Evolutionary conservation across 2,329 filamentous ascomycete species (phyloP), one percentile per base, ranked within the genome.

Genomic region (Sporothrix protearum): DNA sequence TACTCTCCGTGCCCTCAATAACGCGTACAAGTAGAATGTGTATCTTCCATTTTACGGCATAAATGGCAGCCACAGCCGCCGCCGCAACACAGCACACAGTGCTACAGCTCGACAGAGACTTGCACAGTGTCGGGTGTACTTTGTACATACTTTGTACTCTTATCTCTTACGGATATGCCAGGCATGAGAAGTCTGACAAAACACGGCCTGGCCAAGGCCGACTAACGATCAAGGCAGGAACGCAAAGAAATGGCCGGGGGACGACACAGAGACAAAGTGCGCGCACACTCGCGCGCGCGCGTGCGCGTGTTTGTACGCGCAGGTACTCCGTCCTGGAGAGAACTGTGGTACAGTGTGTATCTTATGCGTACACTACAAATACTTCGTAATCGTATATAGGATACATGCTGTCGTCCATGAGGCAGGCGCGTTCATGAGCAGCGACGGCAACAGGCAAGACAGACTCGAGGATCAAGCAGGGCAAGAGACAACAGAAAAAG

Each of bases 401-500:
- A 8, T 8, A 36, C 33, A 36, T 36, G 8, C 42, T 14, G 42
- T 14, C 12, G 42, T 14, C 3, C 1, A 22, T 9, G 47, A 30
- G 64, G 45, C 28, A 33, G 22, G 53, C 63, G 42, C 42, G 42
- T 33, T 49, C 42, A n/a, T 51, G 22, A 10, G 53, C 22, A 30
- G 14, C 6, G 28, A 45, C 42, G 22, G 45, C 33, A 45, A n/a
- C 39, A 33, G 28, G 16, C 28, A 5, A 57, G 14, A 51, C 16
- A 47, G 39, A 16, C 16, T 33, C 12, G 33, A 8, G n/a, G n/a
- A n/a, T n/a, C n/a, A n/a, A n/a, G n/a, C 49, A 45, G 36, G 25
- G 51, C n/a, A 49, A 25, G 51, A 57, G 67, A 59, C 12, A 66
- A 66, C 42, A 49, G 25, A 49, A 49, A 72, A 72, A 63, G 63